Evolutionary conservation across 2,329 filamentous ascomycete genomes (phyloP).

Genomic region (Thielaviopsis ethacetica): DNA sequence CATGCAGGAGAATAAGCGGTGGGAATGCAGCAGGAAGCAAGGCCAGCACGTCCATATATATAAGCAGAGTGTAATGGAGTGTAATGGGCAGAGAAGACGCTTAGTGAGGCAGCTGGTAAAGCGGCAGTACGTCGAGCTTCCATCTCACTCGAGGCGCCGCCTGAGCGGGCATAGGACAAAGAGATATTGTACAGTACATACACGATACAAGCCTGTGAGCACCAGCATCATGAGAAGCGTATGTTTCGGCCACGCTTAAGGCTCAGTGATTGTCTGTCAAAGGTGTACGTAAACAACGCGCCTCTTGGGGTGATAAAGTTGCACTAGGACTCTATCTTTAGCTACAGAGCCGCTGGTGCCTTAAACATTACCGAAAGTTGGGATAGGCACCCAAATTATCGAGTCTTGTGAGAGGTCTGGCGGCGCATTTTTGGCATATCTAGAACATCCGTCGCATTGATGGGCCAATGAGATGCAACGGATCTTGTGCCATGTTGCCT

Average conservation of each 20-base stretch:
- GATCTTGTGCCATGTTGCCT: not conserved
- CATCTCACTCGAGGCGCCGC: not conserved
- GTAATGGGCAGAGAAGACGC: not conserved
- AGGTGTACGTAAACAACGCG: not conserved
- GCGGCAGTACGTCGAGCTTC: not conserved
- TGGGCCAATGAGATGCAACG: not conserved
- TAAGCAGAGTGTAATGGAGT: not conserved
- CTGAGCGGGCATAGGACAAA: too few species aligned
- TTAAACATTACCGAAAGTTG: not conserved
- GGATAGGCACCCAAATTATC: not conserved
- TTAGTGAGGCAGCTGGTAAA: not conserved
- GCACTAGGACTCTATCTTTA: not conserved
- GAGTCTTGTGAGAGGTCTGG: not conserved
- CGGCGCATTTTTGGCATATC: not conserved
- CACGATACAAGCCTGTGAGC: not conserved
- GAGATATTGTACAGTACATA: not conserved
- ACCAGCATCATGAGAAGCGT: not conserved
- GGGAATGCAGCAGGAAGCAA: constrained; percentile 1
- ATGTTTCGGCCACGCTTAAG: not conserved
- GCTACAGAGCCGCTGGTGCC: not conserved
- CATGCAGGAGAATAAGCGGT: constrained; percentile 12
- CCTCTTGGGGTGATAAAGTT: not conserved
- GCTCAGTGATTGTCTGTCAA: not conserved
- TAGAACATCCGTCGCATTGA: not conserved
- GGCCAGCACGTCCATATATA: not conserved